Base-by-base conservation (phyloP, 148 eudicot species). In the Heliosperma pusillum region DNA sequence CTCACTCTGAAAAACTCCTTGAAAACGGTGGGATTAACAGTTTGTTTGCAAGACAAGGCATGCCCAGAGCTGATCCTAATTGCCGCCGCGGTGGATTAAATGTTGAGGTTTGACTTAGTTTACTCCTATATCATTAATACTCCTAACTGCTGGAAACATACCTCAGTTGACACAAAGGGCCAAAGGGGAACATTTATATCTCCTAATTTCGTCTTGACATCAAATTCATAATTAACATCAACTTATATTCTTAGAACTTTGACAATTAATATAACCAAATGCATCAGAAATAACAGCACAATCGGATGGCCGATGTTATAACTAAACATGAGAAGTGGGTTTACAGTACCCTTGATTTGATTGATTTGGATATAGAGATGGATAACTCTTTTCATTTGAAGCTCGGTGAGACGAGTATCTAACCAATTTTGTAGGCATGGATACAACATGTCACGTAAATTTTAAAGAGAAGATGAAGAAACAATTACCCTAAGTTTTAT, bases 21-120 rank as follows among this genome's bases (percentile, higher is more conserved):
- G 86, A 85, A 72, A 83, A 85, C 76, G 86, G 84, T 70, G 86
- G 88, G 62, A 80, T 80, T 56, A 78, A 80, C 73, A 80, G 83
- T 78, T 78, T 85, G 78, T 85, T 82, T 75, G 76, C 62, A 30
- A 69, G 66, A 66, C 74, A 78, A 21, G 82, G 44, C 63, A 47
- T 74, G 52, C 40, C 66, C 22, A 55, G 59, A 66, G 75, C 83
- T 74, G 83, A 85, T 82, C 64, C 78, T 36, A 68, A 57, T 57
- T 56, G 75, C 27, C 83, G 71, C 53, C 83, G 71, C 53, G 76
- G 71, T 36, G 77, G 70, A 71, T 56, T 76, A 44, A 60, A 66
- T 75, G 80, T 74, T 76, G 82, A 85, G 88, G 88, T 85, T 58
- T 80, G 79, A 33, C 56, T 70, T 69, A 33, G 60, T 47, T 76